A percentile compares a stretch with the other conserved stretches of the same genome.
These are phyloP conservation scores for Cryptosporidium muris DNA, from an alignment of 169 alveolate genomes.

Conservation along the genomic window DNA sequence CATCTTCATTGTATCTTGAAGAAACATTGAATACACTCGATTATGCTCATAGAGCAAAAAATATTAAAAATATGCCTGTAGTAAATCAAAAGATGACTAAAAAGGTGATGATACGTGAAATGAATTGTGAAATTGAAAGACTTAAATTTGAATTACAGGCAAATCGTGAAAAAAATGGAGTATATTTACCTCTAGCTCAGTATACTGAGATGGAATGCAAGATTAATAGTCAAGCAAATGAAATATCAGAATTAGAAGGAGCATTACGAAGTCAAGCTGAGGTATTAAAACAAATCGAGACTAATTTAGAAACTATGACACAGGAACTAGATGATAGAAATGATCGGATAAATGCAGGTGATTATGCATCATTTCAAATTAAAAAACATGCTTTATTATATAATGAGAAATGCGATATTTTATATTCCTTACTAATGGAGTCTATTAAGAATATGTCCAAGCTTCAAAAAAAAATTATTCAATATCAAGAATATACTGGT, in stretches of 20 bases:
- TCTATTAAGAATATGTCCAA: slow-evolving; percentile 29
- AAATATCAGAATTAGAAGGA: slow-evolving; percentile 36
- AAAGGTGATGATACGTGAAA: slow-evolving; percentile 80
- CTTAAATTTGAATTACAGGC: slow-evolving; percentile 74
- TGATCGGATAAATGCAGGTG: slow-evolving; percentile 44
- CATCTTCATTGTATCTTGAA: slow-evolving; percentile 89
- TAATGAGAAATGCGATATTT: slow-evolving; percentile 22
- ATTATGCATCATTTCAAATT: slow-evolving; percentile 28
- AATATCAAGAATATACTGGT: slow-evolving; percentile 16
- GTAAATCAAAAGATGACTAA: slow-evolving; percentile 89
- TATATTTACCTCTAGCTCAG: slow-evolving; percentile 61
- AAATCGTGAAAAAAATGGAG: slow-evolving; percentile 79
- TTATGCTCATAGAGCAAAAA: slow-evolving; percentile 92
- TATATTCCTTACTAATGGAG: slow-evolving; percentile 21
- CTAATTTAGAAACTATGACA: background rate
- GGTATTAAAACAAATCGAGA: slow-evolving; percentile 28
- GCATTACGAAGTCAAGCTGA: slow-evolving; percentile 48
- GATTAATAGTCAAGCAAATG: slow-evolving; percentile 60
- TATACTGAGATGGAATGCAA: slow-evolving; percentile 58
- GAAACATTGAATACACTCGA: slow-evolving; percentile 90
- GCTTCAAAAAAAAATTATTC: slow-evolving; percentile 45
- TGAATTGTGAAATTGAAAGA: slow-evolving; percentile 78
- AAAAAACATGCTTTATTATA: slow-evolving; percentile 44
- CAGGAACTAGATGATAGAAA: slow-evolving; percentile 27
- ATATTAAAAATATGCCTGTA: slow-evolving; percentile 88